phyloP scores from a whole-genome alignment of 2,329 filamentous ascomycete genomes.

The Colletotrichum higginsianum region DNA sequence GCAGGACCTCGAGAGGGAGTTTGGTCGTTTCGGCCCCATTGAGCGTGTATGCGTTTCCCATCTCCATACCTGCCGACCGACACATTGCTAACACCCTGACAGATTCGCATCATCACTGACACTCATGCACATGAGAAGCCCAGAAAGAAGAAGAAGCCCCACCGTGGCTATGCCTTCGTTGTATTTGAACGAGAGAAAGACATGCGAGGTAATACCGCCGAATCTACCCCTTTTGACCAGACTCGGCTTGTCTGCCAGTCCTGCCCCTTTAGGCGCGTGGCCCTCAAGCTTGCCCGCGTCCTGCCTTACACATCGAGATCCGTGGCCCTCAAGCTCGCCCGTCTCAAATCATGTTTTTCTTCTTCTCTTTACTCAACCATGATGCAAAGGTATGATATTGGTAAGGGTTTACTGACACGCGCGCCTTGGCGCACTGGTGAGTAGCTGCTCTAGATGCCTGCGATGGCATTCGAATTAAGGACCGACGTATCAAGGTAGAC shows the following conservation, averaged over 20 bases:
- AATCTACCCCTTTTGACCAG: slow-evolving; percentile 33
- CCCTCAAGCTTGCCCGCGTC: slow-evolving; percentile 60
- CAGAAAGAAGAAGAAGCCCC: slow-evolving; percentile 85
- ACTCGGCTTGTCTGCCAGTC: slow-evolving; percentile 40
- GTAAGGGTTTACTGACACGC: slow-evolving; percentile 79
- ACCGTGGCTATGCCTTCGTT: slow-evolving; percentile 95
- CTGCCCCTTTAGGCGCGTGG: slow-evolving; percentile 55
- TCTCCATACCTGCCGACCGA: not conserved
- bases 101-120: slow-evolving; percentile 92
- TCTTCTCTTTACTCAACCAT: slow-evolving; percentile 44
- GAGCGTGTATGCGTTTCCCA: slow-evolving; percentile 77
- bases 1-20: slow-evolving; percentile 92
- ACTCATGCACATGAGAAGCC: slow-evolving; percentile 77
- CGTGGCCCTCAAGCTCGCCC: slow-evolving; percentile 71
- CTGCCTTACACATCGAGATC: slow-evolving; percentile 62
- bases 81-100: slow-evolving; percentile 35
- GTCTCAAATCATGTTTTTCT: slow-evolving; percentile 57
- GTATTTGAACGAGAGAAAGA: slow-evolving; percentile 98
- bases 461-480: slow-evolving; percentile 93
- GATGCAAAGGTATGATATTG: slow-evolving; percentile 55
- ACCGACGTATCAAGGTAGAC: slow-evolving; percentile 92
- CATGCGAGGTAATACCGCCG: slow-evolving; percentile 89
- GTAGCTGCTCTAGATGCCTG: slow-evolving; percentile 89
- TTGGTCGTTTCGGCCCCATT: slow-evolving; percentile 93
- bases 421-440: slow-evolving; percentile 71